Evolutionary conservation across 495 filamentous ascomycete genomes (phyloP), one percentile per base, ranked within the genome.

Genomic region (Talaromyces adpressus): DNA sequence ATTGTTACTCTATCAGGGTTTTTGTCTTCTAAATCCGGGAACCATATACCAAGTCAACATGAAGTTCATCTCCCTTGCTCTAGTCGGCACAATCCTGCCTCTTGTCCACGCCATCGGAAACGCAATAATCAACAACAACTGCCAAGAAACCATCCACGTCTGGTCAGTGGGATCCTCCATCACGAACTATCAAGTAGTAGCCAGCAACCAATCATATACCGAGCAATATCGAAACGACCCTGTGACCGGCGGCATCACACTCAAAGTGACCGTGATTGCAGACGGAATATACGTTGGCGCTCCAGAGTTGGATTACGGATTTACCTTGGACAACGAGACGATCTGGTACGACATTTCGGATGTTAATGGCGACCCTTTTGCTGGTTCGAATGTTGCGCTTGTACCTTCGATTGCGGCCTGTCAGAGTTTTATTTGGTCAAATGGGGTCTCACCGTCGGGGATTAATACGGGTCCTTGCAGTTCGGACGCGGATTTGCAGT

Each of bases 291-390:
- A 78, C 67, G 72, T 61, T 45, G 80, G 78, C 61, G 68, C 77
- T 4, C 76, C 84, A 6, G 70, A 81, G 76, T 80, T 78, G 29
- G 72, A 82, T 57, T 85, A 84, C 62, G 81, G 82, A 11, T 86
- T 85, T 66, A 82, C 77, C 61, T 68, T 85, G 14, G 76, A 80
- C 56, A 71, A 74, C 16, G 12, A 22, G 14, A 68, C 71, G 2
- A 73, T 87, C 34, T 87, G 82, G 82, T 86, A 84, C 64, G 82
- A 85, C 68, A 69, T 87, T 45, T 78, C 75, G 20, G 78, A 83
- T 70, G 80, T 86, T 6, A 83, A 83, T 65, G 84, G 84, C 2
- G 80, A 85, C 62, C 77, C 81, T 6, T 86, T 87, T 64, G 63
- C 62, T 47, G 84, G 82, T 3, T 61, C 75, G 2, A 71, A 70